These are phyloP conservation scores for Vicia faba DNA, from an alignment of 306 rosid species.

Conservation along the genomic window DNA sequence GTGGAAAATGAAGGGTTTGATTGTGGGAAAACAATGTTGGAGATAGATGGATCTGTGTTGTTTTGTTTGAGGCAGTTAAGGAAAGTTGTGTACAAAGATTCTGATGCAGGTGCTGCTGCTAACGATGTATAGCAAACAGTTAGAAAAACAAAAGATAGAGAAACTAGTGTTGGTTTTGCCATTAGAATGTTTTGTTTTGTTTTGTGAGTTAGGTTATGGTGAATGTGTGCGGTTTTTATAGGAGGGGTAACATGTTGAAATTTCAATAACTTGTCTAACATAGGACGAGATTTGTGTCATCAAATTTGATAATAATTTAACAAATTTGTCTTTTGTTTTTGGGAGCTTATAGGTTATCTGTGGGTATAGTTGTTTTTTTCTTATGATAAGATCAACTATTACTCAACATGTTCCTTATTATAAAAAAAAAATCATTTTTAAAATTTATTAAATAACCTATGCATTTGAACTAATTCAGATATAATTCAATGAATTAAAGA, in stretches of 20 bases:
- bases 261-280: background rate
- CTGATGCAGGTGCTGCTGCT: background rate
- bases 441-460: too few relatives aligned
- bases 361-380: too few relatives aligned
- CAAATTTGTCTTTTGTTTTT: background rate
- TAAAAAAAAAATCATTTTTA: too few relatives aligned
- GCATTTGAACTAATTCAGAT: too few relatives aligned
- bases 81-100: background rate
- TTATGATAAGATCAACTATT: too few relatives aligned
- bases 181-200: too few relatives aligned
- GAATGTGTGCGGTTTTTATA: too few relatives aligned
- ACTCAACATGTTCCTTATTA: too few relatives aligned
- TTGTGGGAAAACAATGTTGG: background rate
- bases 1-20: constrained; percentile 39
- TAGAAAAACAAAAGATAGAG: background rate
- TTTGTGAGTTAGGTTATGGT: too few relatives aligned
- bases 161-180: constrained; percentile 25
- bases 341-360: background rate
- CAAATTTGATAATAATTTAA: background rate
- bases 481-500: too few relatives aligned
- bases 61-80: constrained; percentile 34
- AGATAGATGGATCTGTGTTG: constrained; percentile 26
- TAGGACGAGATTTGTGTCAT: too few relatives aligned
- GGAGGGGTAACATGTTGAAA: background rate
- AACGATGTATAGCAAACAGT: background rate